phyloP scores from a whole-genome alignment of 1,284 basidiomycete genomes.

The Cryptococcus sp. region DNA sequence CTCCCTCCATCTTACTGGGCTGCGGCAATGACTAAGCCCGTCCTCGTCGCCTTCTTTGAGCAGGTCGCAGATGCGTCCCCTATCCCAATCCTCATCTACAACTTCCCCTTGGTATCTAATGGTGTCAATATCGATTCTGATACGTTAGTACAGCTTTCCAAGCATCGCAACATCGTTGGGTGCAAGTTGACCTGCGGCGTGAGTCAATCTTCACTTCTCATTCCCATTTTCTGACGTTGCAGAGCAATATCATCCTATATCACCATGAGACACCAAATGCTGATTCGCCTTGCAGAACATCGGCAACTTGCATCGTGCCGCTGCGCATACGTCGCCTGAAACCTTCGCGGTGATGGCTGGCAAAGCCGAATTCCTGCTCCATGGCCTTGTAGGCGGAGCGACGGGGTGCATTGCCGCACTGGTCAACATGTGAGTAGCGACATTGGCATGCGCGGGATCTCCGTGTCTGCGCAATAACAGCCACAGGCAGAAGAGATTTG shows the following conservation, averaged over 20 bases:
- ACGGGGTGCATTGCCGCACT: constrained; percentile 17
- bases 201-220: constrained; percentile 1
- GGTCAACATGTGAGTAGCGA: constrained; percentile 20
- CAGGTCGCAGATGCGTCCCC: constrained; percentile 19
- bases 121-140: constrained; percentile 24
- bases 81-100: constrained; percentile 23
- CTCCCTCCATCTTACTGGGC: constrained; percentile 24
- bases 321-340: constrained; percentile 11
- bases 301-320: constrained; percentile 28
- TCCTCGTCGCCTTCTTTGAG: constrained; percentile 14
- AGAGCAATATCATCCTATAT: no score
- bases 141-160: constrained; percentile 17
- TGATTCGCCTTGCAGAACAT: constrained; percentile 17
- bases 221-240: not conserved
- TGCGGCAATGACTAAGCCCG: constrained; percentile 19
- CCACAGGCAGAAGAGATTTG: no score
- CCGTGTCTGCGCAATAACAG: not conserved
- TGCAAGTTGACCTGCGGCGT: constrained; percentile 22
- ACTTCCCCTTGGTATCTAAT: constrained; percentile 23
- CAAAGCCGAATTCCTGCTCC: constrained; percentile 21
- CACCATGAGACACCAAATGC: not conserved
- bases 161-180: constrained; percentile 20
- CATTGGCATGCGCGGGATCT: no score
- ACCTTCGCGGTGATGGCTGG: constrained; percentile 18
- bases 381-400: constrained; percentile 18